These are phyloP conservation scores for Ephemerocybe angulata DNA, from an alignment of 768 basidiomycete genomes.

Conservation along the genomic window DNA sequence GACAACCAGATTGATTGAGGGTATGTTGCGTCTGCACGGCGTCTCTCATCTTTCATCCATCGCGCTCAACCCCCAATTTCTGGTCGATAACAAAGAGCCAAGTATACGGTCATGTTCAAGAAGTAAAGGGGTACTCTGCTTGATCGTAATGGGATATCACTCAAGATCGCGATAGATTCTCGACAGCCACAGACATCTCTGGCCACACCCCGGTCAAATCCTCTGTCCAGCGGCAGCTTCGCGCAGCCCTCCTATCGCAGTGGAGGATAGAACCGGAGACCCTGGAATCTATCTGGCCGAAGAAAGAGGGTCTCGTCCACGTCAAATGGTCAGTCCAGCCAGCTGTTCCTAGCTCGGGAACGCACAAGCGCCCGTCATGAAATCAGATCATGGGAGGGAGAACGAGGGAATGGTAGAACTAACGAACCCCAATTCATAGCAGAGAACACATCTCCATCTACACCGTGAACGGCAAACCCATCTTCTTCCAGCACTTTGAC, in stretches of 20 bases:
- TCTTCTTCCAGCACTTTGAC: slow-evolving; percentile 97
- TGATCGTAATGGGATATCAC: neutral
- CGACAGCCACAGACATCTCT: slow-evolving; percentile 74
- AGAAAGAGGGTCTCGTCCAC: slow-evolving; percentile 91
- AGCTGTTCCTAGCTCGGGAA: slow-evolving; percentile 10
- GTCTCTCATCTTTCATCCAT: neutral
- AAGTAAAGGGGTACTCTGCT: neutral
- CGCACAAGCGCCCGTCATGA: neutral
- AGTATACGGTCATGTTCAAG: slow-evolving; percentile 7
- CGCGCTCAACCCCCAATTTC: neutral
- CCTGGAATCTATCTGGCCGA: slow-evolving; percentile 93
- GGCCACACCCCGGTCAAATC: slow-evolving; percentile 90
- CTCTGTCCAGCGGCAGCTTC: slow-evolving; percentile 88
- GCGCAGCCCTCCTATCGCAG: slow-evolving; percentile 73
- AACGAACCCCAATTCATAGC: slow-evolving; percentile 43
- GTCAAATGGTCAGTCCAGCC: slow-evolving; percentile 93
- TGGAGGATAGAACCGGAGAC: slow-evolving; percentile 79
- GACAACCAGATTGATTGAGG: neutral
- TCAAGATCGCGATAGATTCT: slow-evolving; percentile 47
- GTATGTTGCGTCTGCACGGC: neutral
- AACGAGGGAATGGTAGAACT: neutral
- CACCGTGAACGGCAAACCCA: slow-evolving; percentile 78
- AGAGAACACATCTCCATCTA: slow-evolving; percentile 95
- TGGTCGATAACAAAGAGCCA: neutral
- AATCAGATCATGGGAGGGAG: neutral